These are phyloP conservation scores for Chytridium lagenaria DNA, from an alignment of 371 early-diverging fungal genomes.

Conservation along the genomic window DNA sequence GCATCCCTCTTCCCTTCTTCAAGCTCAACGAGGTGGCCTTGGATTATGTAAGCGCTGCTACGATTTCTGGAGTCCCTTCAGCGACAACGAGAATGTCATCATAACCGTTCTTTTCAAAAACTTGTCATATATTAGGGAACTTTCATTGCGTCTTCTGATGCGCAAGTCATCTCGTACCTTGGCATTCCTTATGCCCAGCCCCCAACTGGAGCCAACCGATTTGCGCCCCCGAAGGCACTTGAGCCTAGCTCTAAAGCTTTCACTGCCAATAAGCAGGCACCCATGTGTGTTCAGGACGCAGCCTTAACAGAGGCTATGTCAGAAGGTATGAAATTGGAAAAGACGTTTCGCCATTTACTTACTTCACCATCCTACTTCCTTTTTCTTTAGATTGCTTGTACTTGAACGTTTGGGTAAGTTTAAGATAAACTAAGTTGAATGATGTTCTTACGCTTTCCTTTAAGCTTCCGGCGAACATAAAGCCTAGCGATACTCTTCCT, in stretches of 20 bases:
- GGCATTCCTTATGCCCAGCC: conserved; percentile 23
- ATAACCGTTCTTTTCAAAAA: too few species aligned
- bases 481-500: conserved; percentile 12
- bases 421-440: too few species aligned
- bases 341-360: too few species aligned
- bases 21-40: background rate
- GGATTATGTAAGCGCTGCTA: background rate
- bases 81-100: too few species aligned
- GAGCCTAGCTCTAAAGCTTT: background rate
- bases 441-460: background rate
- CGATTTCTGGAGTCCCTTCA: too few species aligned
- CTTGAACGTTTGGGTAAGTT: conserved; percentile 19
- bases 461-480: conserved; percentile 3
- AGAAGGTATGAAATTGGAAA: too few species aligned
- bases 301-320: background rate
- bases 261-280: background rate
- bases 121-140: too few species aligned
- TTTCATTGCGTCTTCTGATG: background rate
- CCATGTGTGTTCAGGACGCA: background rate
- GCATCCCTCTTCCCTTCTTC: conserved; percentile 2
- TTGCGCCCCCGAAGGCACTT: background rate
- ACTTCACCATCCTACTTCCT: too few species aligned
- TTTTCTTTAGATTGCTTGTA: conserved; percentile 16
- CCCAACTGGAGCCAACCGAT: background rate
- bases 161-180: conserved; percentile 15